phyloP scores from a whole-genome alignment of 139 green algal species.

The Chlamydomonas incerta region DNA sequence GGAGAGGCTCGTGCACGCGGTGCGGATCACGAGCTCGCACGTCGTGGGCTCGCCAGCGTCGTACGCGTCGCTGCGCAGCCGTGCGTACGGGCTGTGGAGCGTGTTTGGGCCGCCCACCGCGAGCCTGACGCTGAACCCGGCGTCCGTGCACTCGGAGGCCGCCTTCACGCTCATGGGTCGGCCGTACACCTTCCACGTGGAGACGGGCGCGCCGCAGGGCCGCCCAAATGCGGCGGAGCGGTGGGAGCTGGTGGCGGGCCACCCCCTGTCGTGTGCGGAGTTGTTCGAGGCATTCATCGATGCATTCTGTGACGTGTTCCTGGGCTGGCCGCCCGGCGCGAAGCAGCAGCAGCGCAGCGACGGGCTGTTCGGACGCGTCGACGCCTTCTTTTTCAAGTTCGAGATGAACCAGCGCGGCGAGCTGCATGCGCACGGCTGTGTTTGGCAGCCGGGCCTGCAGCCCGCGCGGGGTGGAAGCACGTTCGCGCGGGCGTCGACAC shows the following conservation, averaged over 20 bases:
- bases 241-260: neutral
- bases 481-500: too few species aligned
- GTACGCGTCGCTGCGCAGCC: neutral
- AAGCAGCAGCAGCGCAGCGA: neutral
- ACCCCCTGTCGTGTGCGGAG: neutral
- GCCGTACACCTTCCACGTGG: neutral
- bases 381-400: slow-evolving; percentile 3
- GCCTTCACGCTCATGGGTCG: neutral
- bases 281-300: neutral
- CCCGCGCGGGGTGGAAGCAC: too few species aligned
- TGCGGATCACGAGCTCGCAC: neutral
- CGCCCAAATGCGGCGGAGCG: neutral
- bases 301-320: neutral
- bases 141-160: neutral
- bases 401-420: neutral
- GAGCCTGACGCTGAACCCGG: neutral
- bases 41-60: neutral
- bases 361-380: slow-evolving; percentile 9
- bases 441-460: neutral
- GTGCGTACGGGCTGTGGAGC: neutral
- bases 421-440: neutral
- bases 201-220: neutral
- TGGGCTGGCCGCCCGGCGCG: slow-evolving; percentile 6
- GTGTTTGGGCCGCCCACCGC: neutral
- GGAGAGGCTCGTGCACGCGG: neutral